Conservation (phyloP, 441 rosid genomes). For the Erodium texanum region DNA sequence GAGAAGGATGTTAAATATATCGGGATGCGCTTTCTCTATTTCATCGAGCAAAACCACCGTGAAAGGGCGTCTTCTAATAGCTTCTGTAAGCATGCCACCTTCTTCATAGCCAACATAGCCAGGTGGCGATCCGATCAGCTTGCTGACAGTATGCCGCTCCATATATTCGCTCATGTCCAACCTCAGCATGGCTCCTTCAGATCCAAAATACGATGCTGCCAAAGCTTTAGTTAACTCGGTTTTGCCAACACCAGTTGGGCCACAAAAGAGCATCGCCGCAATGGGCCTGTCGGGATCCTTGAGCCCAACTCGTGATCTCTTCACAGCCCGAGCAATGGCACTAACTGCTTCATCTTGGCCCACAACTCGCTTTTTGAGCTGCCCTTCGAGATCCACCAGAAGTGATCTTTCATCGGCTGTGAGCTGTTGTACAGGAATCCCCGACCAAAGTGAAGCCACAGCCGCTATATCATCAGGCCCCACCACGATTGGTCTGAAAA, state of each 20-base stretch:
- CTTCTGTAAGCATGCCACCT: conserved; percentile 94
- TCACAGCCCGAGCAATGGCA: conserved; percentile 67
- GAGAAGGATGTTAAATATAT: conserved; percentile 89
- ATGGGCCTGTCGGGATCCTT: conserved; percentile 94
- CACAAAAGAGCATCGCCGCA: conserved; percentile 96
- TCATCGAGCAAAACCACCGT: conserved; percentile 94
- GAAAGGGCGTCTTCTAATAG: conserved; percentile 84
- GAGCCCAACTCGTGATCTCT: conserved; percentile 65
- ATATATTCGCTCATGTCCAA: conserved; percentile 99
- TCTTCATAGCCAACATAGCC: conserved; percentile 97
- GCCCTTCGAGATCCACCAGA: conserved; percentile 54
- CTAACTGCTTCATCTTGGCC: conserved; percentile 77
- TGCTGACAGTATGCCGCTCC: conserved; percentile 97
- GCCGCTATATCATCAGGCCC: conserved; percentile 78
- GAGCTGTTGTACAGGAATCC: conserved; percentile 72
- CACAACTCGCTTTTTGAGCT: conserved; percentile 52
- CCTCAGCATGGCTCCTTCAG: conserved; percentile 91
- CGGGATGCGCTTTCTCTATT: conserved; percentile 94
- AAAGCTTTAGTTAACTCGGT: conserved; percentile 93
- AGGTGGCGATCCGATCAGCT: conserved; percentile 96
- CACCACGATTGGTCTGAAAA: conserved; percentile 57
- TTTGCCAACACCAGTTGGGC: conserved; percentile 99
- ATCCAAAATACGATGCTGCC: conserved; percentile 73
- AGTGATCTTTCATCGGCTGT: conserved; percentile 62
- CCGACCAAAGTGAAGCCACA: conserved; percentile 69